Percentiles rank a stretch among this genome's conserved stretches.
Conservation (phyloP, 2,329 filamentous ascomycete genomes). For the Aureobasidium musti region DNA sequence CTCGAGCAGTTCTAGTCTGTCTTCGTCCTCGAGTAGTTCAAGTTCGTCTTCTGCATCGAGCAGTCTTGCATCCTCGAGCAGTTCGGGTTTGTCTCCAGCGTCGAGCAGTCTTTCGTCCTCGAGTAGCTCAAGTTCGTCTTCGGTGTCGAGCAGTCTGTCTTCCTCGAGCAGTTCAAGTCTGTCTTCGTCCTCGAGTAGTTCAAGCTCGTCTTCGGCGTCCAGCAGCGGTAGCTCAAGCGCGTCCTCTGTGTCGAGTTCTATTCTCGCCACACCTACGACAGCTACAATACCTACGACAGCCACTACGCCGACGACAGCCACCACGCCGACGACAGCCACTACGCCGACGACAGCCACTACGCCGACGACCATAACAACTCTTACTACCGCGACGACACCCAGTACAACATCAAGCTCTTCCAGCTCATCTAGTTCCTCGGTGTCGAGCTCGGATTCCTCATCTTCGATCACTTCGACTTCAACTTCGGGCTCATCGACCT, state of each 20-base stretch:
- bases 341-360: not conserved
- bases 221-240: not conserved
- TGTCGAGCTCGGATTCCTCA: not conserved
- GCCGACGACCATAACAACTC: not conserved
- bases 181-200: not conserved
- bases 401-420: too few species aligned
- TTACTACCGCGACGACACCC: not conserved
- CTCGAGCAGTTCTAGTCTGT: not conserved
- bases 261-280: not conserved
- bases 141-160: not conserved
- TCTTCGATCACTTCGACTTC: not conserved
- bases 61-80: constrained; percentile 11
- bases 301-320: not conserved
- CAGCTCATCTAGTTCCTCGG: too few species aligned
- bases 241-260: not conserved
- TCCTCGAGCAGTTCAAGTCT: not conserved
- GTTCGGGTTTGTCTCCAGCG: not conserved
- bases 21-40: not conserved
- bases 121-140: not conserved
- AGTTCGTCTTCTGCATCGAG: constrained; percentile 5
- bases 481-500: not conserved
- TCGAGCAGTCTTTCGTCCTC: not conserved
- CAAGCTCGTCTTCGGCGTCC: constrained; percentile 1
- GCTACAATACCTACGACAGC: not conserved
- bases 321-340: not conserved